Conservation (phyloP, 1,284 basidiomycete species). For the Meira nashicola region DNA sequence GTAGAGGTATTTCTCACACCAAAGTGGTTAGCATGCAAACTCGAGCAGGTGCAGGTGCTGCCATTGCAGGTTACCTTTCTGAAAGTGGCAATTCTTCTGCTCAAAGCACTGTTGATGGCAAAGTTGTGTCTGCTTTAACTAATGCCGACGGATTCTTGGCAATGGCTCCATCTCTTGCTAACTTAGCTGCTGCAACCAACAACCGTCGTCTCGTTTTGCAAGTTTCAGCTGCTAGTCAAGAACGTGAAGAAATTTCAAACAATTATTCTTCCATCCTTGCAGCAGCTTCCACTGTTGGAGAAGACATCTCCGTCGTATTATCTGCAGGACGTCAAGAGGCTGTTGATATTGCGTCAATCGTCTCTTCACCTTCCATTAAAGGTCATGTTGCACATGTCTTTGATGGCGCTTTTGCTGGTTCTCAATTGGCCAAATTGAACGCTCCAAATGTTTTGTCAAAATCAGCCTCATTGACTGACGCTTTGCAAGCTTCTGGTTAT, state of each 20-base stretch:
- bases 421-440: constrained; percentile 37
- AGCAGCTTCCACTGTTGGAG: constrained; percentile 35
- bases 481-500: constrained; percentile 15
- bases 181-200: constrained; percentile 16
- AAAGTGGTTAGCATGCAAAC: constrained; percentile 51
- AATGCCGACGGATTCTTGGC: constrained; percentile 45
- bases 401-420: constrained; percentile 47
- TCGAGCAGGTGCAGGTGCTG: constrained; percentile 62
- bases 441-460: constrained; percentile 39
- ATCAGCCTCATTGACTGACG: constrained; percentile 63
- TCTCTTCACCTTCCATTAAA: constrained; percentile 32
- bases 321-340: constrained; percentile 46
- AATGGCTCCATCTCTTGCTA: constrained; percentile 47
- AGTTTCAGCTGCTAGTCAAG: constrained; percentile 46
- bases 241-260: constrained; percentile 37
- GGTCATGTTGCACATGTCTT: constrained; percentile 48
- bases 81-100: constrained; percentile 28
- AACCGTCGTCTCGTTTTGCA: constrained; percentile 46
- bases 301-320: constrained; percentile 42
- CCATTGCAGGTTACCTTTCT: constrained; percentile 47
- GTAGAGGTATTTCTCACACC: constrained; percentile 28
- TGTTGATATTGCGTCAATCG: constrained; percentile 42
- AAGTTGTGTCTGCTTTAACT: constrained; percentile 45
- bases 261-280: constrained; percentile 48
- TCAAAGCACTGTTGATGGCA: constrained; percentile 16